Conservation (phyloP, 129 eudicot genomes). For the Logfia minima region DNA sequence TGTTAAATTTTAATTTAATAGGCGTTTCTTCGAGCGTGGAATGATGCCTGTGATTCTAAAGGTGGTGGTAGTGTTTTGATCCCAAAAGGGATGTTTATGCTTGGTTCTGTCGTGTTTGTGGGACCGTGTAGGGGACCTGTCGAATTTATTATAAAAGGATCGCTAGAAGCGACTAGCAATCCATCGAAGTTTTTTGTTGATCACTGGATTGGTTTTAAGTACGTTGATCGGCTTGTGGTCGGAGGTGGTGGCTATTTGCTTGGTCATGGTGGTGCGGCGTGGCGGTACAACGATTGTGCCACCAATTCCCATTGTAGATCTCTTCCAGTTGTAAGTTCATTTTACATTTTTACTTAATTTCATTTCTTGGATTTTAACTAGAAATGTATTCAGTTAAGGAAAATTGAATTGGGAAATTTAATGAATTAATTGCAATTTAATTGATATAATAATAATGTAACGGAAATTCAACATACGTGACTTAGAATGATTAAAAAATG, state of each 20-base stretch:
- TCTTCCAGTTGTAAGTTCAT: slow-evolving; percentile 61
- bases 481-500: slow-evolving; percentile 5
- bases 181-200: slow-evolving; percentile 23
- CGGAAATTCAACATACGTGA: slow-evolving; percentile 8
- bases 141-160: slow-evolving; percentile 41
- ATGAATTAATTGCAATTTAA: neutral
- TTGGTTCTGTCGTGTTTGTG: slow-evolving; percentile 36
- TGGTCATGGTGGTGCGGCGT: slow-evolving; percentile 59
- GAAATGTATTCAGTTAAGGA: neutral
- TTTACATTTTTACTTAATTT: neutral
- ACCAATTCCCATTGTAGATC: slow-evolving; percentile 39
- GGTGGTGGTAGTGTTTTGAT: slow-evolving; percentile 38
- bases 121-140: slow-evolving; percentile 52
- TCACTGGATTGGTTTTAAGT: slow-evolving; percentile 57
- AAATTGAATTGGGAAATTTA: slow-evolving; percentile 12
- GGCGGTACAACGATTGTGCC: slow-evolving; percentile 54
- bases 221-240: slow-evolving; percentile 43
- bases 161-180: slow-evolving; percentile 41
- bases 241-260: slow-evolving; percentile 63
- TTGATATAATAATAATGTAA: slow-evolving; percentile 1
- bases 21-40: slow-evolving; percentile 72
- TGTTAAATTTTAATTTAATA: neutral
- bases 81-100: slow-evolving; percentile 45
- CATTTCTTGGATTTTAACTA: neutral
- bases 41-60: slow-evolving; percentile 43